These are phyloP conservation scores for Phialophora tarda DNA, from an alignment of 2,329 filamentous ascomycete species.

Conservation along the genomic window DNA sequence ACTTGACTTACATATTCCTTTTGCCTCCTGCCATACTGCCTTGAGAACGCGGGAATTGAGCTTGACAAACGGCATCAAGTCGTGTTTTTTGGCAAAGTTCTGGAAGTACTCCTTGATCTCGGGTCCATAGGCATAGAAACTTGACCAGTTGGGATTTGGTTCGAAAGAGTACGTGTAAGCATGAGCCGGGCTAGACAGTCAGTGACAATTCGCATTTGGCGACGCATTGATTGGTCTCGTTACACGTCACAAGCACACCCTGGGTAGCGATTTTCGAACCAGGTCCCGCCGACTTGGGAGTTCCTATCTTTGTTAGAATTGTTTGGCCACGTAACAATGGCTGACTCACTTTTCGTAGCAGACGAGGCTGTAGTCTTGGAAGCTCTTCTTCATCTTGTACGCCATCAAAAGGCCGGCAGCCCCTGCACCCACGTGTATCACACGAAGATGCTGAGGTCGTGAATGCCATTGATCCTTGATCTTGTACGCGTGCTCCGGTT, in stretches of 20 bases:
- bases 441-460: constrained; percentile 14
- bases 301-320: constrained; percentile 27
- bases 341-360: constrained; percentile 49
- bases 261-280: constrained; percentile 51
- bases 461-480: constrained; percentile 10
- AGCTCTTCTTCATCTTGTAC: constrained; percentile 31
- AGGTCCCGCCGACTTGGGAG: constrained; percentile 48
- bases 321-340: too few relatives aligned
- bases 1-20: constrained; percentile 13
- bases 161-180: constrained; percentile 32
- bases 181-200: constrained; percentile 19
- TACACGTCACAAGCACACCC: constrained; percentile 30
- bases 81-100: constrained; percentile 37
- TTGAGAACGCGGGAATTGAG: constrained; percentile 8
- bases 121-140: constrained; percentile 36
- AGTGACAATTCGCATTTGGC: too few relatives aligned
- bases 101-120: constrained; percentile 43
- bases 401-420: constrained; percentile 26
- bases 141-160: constrained; percentile 38
- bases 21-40: constrained; percentile 16
- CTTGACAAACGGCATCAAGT: constrained; percentile 13
- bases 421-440: constrained; percentile 32
- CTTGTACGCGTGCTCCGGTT: too few relatives aligned
- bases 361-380: constrained; percentile 44
- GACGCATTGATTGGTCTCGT: too few relatives aligned